A percentile compares a stretch with the other conserved stretches of the same genome.
phyloP scores from a whole-genome alignment of 495 filamentous ascomycete genomes.

The Cetradonia linearis region DNA sequence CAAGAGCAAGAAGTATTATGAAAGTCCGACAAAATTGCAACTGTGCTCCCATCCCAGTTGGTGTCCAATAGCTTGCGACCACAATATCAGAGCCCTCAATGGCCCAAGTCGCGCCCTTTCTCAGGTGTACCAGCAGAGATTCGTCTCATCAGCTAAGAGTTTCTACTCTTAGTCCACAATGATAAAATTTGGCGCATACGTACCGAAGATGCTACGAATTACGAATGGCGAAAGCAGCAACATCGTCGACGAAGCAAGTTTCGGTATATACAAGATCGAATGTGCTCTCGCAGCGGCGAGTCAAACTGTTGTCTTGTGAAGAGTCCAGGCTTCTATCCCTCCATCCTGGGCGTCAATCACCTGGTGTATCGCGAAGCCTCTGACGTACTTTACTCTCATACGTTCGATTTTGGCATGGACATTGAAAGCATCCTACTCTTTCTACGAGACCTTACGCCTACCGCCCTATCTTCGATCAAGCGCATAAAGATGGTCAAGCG shows the following conservation, averaged over 20 bases:
- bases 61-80: neutral
- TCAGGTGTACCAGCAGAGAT: slow-evolving; percentile 33
- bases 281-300: slow-evolving; percentile 18
- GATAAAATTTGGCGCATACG: slow-evolving; percentile 9
- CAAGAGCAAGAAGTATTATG: neutral
- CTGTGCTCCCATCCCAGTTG: neutral
- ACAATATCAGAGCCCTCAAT: neutral
- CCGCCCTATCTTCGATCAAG: slow-evolving; percentile 33
- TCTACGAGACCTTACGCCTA: slow-evolving; percentile 41
- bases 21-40: neutral
- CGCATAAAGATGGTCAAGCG: slow-evolving; percentile 40
- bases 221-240: slow-evolving; percentile 8
- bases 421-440: slow-evolving; percentile 48
- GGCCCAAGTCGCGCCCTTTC: slow-evolving; percentile 13
- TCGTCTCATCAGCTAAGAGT: slow-evolving; percentile 34
- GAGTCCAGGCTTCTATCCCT: slow-evolving; percentile 24
- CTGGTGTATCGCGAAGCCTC: slow-evolving; percentile 40
- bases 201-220: slow-evolving; percentile 9
- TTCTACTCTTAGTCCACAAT: slow-evolving; percentile 31
- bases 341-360: slow-evolving; percentile 36
- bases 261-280: slow-evolving; percentile 16
- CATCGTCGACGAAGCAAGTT: slow-evolving; percentile 9
- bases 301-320: slow-evolving; percentile 11
- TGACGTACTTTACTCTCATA: slow-evolving; percentile 42
- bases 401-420: slow-evolving; percentile 42